Evolutionary conservation across 768 basidiomycete species (phyloP).

Genomic region (Dendrothele bispora): DNA sequence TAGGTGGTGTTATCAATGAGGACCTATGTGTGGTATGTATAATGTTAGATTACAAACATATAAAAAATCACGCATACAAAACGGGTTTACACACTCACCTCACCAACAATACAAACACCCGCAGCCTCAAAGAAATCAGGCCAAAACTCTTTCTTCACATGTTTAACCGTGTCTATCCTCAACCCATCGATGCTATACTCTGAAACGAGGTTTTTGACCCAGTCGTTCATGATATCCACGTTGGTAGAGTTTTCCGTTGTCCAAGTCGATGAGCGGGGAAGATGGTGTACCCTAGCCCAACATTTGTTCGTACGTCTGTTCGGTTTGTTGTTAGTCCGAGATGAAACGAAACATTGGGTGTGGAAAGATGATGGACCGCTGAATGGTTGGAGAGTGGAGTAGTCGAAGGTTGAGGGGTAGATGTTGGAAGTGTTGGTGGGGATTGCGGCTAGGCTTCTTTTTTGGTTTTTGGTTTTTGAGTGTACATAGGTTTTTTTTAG

Average conservation of each 20-base stretch:
- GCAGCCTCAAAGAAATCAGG: constrained; percentile 57
- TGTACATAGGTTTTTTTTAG: too few species aligned
- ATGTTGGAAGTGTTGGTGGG: constrained; percentile 13
- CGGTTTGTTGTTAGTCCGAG: constrained; percentile 59
- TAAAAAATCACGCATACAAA: too few species aligned
- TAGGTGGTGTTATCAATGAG: constrained; percentile 22
- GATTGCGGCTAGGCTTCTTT: constrained; percentile 20
- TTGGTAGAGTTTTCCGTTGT: constrained; percentile 66
- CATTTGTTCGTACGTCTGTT: constrained; percentile 60
- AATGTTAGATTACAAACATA: too few species aligned
- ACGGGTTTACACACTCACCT: constrained; percentile 55
- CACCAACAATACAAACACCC: constrained; percentile 73
- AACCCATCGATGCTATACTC: constrained; percentile 68
- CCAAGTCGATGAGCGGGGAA: constrained; percentile 70
- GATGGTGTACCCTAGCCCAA: constrained; percentile 69
- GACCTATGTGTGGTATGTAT: too few species aligned
- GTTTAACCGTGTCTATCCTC: constrained; percentile 64
- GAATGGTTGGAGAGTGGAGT: constrained; percentile 29
- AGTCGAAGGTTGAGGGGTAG: constrained; percentile 25
- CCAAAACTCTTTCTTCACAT: constrained; percentile 70
- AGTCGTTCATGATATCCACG: constrained; percentile 50
- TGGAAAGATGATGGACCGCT: constrained; percentile 44
- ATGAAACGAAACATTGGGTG: constrained; percentile 66
- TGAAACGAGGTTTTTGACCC: constrained; percentile 58
- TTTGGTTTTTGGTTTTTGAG: too few species aligned